Conservation (phyloP, 345 rosid species). For the Brassica incana region DNA sequence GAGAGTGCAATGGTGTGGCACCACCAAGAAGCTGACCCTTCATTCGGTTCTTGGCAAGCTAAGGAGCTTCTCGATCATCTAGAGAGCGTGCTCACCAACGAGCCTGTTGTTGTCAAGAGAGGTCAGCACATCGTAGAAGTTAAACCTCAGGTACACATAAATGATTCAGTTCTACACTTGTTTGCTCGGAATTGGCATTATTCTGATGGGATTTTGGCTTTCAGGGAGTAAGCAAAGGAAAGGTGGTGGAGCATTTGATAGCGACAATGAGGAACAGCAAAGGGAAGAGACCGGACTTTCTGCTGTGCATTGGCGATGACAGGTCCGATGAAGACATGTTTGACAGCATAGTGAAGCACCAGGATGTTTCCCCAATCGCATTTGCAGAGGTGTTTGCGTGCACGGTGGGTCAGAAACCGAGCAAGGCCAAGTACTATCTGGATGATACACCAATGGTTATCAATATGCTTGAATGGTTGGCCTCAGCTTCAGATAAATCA, state of each 20-base stretch:
- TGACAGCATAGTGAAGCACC: conserved; percentile 54
- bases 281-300: conserved; percentile 64
- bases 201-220: conserved; percentile 14
- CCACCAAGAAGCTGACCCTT: conserved; percentile 67
- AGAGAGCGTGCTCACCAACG: conserved; percentile 79
- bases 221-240: conserved; percentile 82
- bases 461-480: conserved; percentile 58
- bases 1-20: conserved; percentile 92
- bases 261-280: conserved; percentile 47
- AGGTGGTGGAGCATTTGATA: conserved; percentile 60
- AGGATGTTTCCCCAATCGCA: conserved; percentile 43
- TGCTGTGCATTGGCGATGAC: conserved; percentile 81
- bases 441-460: conserved; percentile 67
- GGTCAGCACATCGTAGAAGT: conserved; percentile 85
- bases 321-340: conserved; percentile 90
- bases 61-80: conserved; percentile 86
- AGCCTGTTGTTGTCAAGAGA: conserved; percentile 83
- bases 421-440: conserved; percentile 80
- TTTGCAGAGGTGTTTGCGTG: conserved; percentile 65
- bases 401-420: conserved; percentile 87
- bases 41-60: conserved; percentile 75
- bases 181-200: background rate
- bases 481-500: conserved; percentile 38
- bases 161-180: background rate
- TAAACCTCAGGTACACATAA: conserved; percentile 75